phyloP scores from a whole-genome alignment of 1,139 yeast genomes.

The Candida glucosophila region DNA sequence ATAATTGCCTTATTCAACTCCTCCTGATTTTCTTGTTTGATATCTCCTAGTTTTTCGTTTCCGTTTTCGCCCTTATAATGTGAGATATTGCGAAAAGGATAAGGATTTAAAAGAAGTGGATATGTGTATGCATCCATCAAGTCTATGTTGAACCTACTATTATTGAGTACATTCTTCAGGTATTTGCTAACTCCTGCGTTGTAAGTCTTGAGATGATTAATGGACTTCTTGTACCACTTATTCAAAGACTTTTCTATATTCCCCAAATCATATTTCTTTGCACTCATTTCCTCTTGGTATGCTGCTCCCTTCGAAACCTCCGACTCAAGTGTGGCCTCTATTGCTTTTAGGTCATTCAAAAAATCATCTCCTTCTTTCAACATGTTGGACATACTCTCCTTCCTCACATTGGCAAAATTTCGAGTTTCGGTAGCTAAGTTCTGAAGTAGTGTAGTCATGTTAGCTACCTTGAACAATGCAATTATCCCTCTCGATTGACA shows the following conservation, averaged over 20 bases:
- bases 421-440: conserved; percentile 20
- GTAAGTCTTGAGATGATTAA: conserved; percentile 24
- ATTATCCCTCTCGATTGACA: too few relatives aligned
- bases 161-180: conserved; percentile 25
- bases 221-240: conserved; percentile 32
- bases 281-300: too few relatives aligned
- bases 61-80: neutral
- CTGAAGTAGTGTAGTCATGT: conserved; percentile 19
- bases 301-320: too few relatives aligned
- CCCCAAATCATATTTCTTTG: too few relatives aligned
- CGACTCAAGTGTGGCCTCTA: conserved; percentile 23
- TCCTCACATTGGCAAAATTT: conserved; percentile 17
- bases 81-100: conserved; percentile 16
- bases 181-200: conserved; percentile 30
- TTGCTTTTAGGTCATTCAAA: conserved; percentile 16
- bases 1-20: conserved; percentile 34
- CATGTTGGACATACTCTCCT: conserved; percentile 11
- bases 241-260: conserved; percentile 8
- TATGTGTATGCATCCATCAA: conserved; percentile 39
- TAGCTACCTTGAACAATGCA: too few relatives aligned
- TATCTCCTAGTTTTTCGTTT: conserved; percentile 6
- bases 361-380: conserved; percentile 17
- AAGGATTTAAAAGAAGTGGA: conserved; percentile 26
- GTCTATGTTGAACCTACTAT: conserved; percentile 21
- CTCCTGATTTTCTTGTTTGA: conserved; percentile 21